A percentile compares a stretch with the other conserved stretches of the same genome.
These are phyloP conservation scores for Cymbopogon flexuosus DNA, from an alignment of 202 grass and related monocot species.

Conservation along the genomic window DNA sequence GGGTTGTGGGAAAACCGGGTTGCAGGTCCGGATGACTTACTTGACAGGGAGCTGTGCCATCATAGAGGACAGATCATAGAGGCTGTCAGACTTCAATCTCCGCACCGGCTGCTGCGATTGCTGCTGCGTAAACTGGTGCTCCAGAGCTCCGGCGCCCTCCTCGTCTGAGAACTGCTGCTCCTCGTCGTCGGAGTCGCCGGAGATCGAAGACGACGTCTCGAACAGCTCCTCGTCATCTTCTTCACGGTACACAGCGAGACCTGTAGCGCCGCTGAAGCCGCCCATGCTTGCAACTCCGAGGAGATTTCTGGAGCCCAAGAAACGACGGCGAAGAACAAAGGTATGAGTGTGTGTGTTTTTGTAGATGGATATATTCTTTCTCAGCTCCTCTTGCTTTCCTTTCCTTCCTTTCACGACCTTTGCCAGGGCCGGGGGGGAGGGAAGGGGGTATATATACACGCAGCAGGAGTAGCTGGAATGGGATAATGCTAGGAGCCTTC, in stretches of 20 bases:
- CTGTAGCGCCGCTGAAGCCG: constrained; percentile 26
- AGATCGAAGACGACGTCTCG: constrained; percentile 66
- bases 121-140: constrained; percentile 28
- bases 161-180: constrained; percentile 38
- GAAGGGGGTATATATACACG: constrained; percentile 20
- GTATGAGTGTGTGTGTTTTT: neutral
- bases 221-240: constrained; percentile 47
- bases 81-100: constrained; percentile 37
- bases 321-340: neutral
- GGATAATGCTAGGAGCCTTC: constrained; percentile 42
- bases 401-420: constrained; percentile 31
- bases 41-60: constrained; percentile 64
- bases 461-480: neutral
- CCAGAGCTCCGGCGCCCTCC: constrained; percentile 9
- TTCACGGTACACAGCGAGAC: constrained; percentile 32
- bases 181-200: constrained; percentile 46
- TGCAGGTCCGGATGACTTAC: constrained; percentile 41
- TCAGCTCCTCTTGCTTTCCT: neutral
- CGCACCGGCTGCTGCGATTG: constrained; percentile 7
- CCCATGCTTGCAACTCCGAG: constrained; percentile 16
- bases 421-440: neutral
- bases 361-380: constrained; percentile 33
- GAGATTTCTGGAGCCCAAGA: constrained; percentile 2
- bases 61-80: constrained; percentile 64
- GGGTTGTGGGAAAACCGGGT: no score